Base-by-base conservation (phyloP, 1,284 basidiomycete genomes). In the Marasmius tenuissimus region DNA sequence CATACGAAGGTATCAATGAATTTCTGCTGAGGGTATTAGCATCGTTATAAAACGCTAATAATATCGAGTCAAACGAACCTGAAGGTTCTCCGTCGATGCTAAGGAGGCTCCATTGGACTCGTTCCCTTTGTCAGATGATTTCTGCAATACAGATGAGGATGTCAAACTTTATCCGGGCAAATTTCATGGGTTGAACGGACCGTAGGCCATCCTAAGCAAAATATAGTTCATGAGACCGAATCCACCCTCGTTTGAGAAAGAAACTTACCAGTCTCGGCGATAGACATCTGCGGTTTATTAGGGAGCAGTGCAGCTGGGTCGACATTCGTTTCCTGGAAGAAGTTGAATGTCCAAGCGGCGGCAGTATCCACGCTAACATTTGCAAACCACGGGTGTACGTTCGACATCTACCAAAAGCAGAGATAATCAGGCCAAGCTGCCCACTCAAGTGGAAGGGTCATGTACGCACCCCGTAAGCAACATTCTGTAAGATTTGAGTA, bases 1-100 rank as follows among this genome's bases (percentile, higher is more conserved):
- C 92, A 94, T 35, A 92, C 84, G 67, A 88, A 94, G 0, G 81
- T 82, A 66, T 92, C 78, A 52, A 94, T 71, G 77, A 91, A 92
- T 7, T 59, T 73, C 77, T 86, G 75, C 38, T n/a, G 49, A 47
- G 58, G 33, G 1, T 2, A 37, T 33, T 68, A 10, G n/a, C 59
- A 33, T 35, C 16, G 35, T 66, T 61, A n/a, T 56, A 20, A 14
- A 18, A 56, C 35, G 34, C 20, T 50, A 34, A 49, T 49, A 14
- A 3, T n/a, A 35, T 18, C n/a, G 1, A 12, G 45, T 2, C 38
- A 18, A 40, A 54, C 68, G n/a, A 45, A 77, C 83, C 71, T 86
- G 85, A 53, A 92, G 73, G 64, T 88, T 87, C 0, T 72, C 74
- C 14, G 82, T 73, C 1, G 82, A 85, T 4, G 88, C 88, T 34